Base-by-base conservation (phyloP, 225 moss, liverwort and hornwort genomes). In the Polytrichum commune region DNA sequence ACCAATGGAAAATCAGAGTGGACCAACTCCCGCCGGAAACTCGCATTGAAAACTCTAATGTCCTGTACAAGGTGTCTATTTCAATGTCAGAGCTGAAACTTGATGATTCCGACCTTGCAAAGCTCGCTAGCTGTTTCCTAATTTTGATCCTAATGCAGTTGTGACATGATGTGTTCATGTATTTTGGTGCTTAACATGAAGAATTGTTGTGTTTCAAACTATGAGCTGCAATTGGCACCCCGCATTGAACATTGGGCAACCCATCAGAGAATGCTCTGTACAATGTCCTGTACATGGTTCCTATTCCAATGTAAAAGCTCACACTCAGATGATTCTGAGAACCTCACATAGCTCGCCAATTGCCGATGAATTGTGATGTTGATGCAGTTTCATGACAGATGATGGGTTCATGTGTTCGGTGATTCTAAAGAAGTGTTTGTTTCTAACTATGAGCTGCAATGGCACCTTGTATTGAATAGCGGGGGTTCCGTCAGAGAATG, bases 401-500 rank as follows among this genome's bases (percentile, higher is more conserved):
- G 5, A 60, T 56, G 18, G 33, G n/a, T n/a, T 4, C 62, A 25
- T 63, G 27, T 18, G 26, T 24, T 25, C 4, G 19, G 23, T 63
- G 24, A 18, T 27, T 5, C 5, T 27, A 24, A 27, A 23, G 7
- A 63, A 16, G 27, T 16, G 13, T 29, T 16, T 8, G 24, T 46
- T 18, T 16, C 62, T 58, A 58, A 58, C 58, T 58, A 4, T 46
- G 46, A 46, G 20, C 0, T 22, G 58, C 58, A 63, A 35, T 35
- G 62, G 20, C 53, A 54, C 46, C n/a, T 60, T 74, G 69, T 6
- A 3, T 23, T 69, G 57, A 10, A 23, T 82, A 96, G 96, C 96
- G 25, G 96, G 93, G 24, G 90, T 96, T 53, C 90, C 90, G 38
- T 72, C 80, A 54, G 96, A 93, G 69, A 91, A 89, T 64, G 92